These are phyloP conservation scores for Achaetomium macrosporum DNA, from an alignment of 2,329 filamentous ascomycete genomes.

Conservation along the genomic window DNA sequence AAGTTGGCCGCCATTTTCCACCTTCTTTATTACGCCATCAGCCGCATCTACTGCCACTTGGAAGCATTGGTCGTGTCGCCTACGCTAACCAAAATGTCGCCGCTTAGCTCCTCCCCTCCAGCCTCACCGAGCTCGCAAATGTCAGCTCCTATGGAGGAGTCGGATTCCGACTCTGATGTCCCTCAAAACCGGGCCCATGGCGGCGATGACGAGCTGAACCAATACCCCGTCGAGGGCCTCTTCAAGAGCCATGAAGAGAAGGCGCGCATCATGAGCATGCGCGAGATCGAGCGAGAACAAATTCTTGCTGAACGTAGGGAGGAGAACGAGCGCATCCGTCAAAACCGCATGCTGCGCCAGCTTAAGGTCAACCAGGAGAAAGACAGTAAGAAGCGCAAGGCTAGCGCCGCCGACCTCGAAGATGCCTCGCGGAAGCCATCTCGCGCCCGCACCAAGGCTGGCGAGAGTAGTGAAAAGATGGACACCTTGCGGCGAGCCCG, in stretches of 20 bases:
- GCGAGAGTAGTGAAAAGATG: conserved; percentile 65
- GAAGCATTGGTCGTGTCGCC: neutral
- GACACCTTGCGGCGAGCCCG: conserved; percentile 60
- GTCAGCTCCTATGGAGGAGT: conserved; percentile 87
- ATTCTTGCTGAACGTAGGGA: conserved; percentile 82
- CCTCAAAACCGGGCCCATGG: conserved; percentile 39
- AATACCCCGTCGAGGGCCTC: conserved; percentile 84
- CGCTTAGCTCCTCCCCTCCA: conserved; percentile 59
- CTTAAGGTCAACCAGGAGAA: conserved; percentile 64
- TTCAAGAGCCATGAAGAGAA: conserved; percentile 71
- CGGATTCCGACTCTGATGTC: conserved; percentile 67
- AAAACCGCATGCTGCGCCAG: conserved; percentile 75
- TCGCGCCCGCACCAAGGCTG: conserved; percentile 62
- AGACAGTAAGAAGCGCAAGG: conserved; percentile 69
- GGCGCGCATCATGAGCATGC: conserved; percentile 72
- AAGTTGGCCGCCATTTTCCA: neutral
- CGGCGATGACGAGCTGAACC: conserved; percentile 53
- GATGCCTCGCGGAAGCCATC: conserved; percentile 69
- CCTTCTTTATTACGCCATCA: neutral
- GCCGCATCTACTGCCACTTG: neutral
- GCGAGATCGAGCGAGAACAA: conserved; percentile 86
- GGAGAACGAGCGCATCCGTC: conserved; percentile 73
- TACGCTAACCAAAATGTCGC: conserved; percentile 10
- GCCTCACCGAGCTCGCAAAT: conserved; percentile 68
- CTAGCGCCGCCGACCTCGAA: conserved; percentile 70